These are phyloP conservation scores for Calocera cornea DNA, from an alignment of 768 basidiomycete species.

Conservation along the genomic window DNA sequence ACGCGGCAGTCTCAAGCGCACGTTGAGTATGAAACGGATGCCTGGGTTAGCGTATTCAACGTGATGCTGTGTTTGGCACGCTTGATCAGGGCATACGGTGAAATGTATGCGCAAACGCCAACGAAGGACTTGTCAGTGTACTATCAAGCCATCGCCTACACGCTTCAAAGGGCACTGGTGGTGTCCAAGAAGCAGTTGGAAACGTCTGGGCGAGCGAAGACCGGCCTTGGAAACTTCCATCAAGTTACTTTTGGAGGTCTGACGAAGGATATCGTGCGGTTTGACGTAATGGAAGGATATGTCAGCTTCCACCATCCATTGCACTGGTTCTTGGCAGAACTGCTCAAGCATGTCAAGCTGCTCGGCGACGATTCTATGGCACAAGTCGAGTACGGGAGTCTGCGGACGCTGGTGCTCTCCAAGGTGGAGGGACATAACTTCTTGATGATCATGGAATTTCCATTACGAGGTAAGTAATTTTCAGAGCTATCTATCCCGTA, in stretches of 20 bases:
- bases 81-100: constrained; percentile 79
- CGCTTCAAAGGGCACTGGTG: constrained; percentile 56
- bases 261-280: constrained; percentile 51
- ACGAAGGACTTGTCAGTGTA: constrained; percentile 35
- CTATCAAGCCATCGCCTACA: constrained; percentile 49
- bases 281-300: constrained; percentile 67
- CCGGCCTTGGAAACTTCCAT: constrained; percentile 49
- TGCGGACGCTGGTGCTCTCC: constrained; percentile 45
- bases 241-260: constrained; percentile 48
- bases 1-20: constrained; percentile 68
- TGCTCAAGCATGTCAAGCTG: constrained; percentile 69
- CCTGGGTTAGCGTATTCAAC: constrained; percentile 94
- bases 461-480: constrained; percentile 56
- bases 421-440: constrained; percentile 54
- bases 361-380: constrained; percentile 42
- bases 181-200: constrained; percentile 59
- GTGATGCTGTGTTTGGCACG: constrained; percentile 82
- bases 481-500: not conserved
- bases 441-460: constrained; percentile 72
- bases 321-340: constrained; percentile 79
- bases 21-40: constrained; percentile 92
- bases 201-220: constrained; percentile 34
- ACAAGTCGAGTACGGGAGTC: constrained; percentile 38
- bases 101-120: constrained; percentile 52
- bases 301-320: constrained; percentile 89